Conservation (phyloP, 306 rosid genomes). For the Castanea crenata region DNA sequence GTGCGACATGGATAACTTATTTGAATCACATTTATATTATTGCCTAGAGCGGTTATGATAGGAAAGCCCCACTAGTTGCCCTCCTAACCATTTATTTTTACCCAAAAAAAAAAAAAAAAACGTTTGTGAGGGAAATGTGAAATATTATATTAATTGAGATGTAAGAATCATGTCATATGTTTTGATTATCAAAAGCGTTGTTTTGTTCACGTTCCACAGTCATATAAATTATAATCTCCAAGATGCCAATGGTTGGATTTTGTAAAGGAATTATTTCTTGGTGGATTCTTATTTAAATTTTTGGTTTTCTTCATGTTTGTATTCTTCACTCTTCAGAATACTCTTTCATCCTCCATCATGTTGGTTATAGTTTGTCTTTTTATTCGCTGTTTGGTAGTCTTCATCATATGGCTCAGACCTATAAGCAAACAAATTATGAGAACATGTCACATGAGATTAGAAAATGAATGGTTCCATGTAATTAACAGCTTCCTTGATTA, state of each 20-base stretch:
- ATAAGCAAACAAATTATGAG: not conserved
- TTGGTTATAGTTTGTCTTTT: not conserved
- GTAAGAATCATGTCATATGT: not conserved
- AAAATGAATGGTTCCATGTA: not conserved
- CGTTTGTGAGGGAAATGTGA: not conserved
- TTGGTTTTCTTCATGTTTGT: not conserved
- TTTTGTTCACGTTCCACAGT: not conserved
- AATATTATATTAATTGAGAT: not conserved
- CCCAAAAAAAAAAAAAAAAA: not conserved
- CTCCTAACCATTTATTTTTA: too few relatives aligned
- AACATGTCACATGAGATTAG: not conserved
- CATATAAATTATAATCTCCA: not conserved
- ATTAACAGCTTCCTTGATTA: not conserved
- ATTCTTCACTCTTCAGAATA: not conserved
- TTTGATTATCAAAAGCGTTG: not conserved
- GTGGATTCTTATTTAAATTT: not conserved
- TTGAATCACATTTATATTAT: not conserved
- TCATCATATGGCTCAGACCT: not conserved
- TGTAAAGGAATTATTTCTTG: not conserved
- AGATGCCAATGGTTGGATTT: not conserved
- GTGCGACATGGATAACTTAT: not conserved
- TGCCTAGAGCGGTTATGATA: too few relatives aligned
- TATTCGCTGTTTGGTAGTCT: not conserved
- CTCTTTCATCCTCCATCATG: not conserved
- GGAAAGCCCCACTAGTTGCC: too few relatives aligned